A percentile compares a stretch with the other conserved stretches of the same genome.
phyloP scores from a whole-genome alignment of 805 yeast species.

The Teunomyces pallodes region DNA sequence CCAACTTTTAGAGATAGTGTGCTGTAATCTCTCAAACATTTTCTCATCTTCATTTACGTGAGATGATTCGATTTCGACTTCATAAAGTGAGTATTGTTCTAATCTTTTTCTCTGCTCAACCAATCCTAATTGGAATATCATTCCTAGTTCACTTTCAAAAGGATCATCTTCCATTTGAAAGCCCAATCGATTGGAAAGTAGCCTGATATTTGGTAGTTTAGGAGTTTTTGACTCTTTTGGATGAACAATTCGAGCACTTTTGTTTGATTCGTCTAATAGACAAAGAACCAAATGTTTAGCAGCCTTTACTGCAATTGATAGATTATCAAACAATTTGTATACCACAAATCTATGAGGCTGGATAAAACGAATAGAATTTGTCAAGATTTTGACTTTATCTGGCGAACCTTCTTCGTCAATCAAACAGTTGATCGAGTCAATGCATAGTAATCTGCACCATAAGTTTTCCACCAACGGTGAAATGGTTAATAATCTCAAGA shows the following conservation, averaged over 20 bases:
- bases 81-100: slow-evolving; percentile 28
- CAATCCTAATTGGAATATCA: slow-evolving; percentile 42
- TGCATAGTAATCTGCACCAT: slow-evolving; percentile 50
- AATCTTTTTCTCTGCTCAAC: slow-evolving; percentile 39
- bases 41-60: slow-evolving; percentile 3
- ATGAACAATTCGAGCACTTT: slow-evolving; percentile 18
- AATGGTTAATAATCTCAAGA: slow-evolving; percentile 47
- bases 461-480: slow-evolving; percentile 46
- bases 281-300: slow-evolving; percentile 32
- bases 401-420: slow-evolving; percentile 11
- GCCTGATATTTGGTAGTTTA: slow-evolving; percentile 25
- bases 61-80: slow-evolving; percentile 7
- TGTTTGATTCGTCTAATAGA: slow-evolving; percentile 14
- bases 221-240: slow-evolving; percentile 32
- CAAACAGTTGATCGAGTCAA: slow-evolving; percentile 22
- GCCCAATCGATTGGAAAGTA: slow-evolving; percentile 24
- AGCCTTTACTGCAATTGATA: slow-evolving; percentile 32
- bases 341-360: slow-evolving; percentile 41
- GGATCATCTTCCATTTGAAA: slow-evolving; percentile 46
- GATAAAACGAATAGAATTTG: slow-evolving; percentile 28
- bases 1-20: slow-evolving; percentile 66
- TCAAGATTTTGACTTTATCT: slow-evolving; percentile 17
- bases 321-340: slow-evolving; percentile 36
- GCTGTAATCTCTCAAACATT: slow-evolving; percentile 32
- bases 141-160: slow-evolving; percentile 37